phyloP scores from a whole-genome alignment of 202 grass and related monocot species.

The Saccharum hybrid region DNA sequence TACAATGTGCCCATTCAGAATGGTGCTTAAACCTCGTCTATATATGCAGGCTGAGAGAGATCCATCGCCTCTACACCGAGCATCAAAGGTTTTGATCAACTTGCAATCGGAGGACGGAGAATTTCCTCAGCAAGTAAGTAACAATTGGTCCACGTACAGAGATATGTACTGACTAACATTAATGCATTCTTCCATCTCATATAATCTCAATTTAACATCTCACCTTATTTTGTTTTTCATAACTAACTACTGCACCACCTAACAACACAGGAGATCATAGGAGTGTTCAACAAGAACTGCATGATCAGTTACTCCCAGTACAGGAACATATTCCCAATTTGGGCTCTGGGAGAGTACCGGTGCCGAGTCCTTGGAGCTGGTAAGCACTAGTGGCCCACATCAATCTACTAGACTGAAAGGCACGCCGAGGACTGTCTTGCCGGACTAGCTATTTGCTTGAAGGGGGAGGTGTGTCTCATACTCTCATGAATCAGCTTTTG shows the following conservation, averaged over 20 bases:
- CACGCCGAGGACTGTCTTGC: too few relatives aligned
- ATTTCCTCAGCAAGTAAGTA: slow-evolving; percentile 95
- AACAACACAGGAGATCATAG: slow-evolving; percentile 81
- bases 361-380: slow-evolving; percentile 47
- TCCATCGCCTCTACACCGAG: slow-evolving; percentile 72
- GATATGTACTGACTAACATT: neutral
- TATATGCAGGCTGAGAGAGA: slow-evolving; percentile 74
- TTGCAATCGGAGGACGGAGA: slow-evolving; percentile 81
- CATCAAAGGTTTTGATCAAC: slow-evolving; percentile 84
- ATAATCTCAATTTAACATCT: neutral
- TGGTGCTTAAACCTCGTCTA: neutral
- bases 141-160: neutral
- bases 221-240: neutral
- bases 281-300: slow-evolving; percentile 89
- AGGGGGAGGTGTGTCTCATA: too few relatives aligned
- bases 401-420: neutral
- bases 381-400: slow-evolving; percentile 23
- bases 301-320: slow-evolving; percentile 90
- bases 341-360: slow-evolving; percentile 83
- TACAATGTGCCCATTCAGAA: neutral
- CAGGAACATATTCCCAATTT: slow-evolving; percentile 89
- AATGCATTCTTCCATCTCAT: neutral
- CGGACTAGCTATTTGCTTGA: too few relatives aligned
- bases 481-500: too few relatives aligned
- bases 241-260: neutral